Evolutionary conservation across 2,329 filamentous ascomycete species (phyloP).

Genomic region (Pseudopyricularia cyperi): DNA sequence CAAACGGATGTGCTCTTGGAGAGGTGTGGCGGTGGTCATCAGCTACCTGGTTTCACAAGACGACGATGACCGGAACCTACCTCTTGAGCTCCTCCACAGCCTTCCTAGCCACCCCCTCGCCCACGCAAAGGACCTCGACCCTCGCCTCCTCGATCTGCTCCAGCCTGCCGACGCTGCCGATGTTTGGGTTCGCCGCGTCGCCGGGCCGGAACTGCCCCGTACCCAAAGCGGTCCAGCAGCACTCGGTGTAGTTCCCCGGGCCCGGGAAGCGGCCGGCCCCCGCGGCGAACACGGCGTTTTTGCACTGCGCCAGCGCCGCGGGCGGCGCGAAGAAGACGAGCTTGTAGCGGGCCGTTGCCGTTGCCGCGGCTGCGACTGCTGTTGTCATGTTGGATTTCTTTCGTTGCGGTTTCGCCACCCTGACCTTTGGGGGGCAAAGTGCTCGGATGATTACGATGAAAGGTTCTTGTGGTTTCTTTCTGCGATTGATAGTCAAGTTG

Average conservation of each 20-base stretch:
- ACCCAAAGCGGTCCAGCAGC: conserved; percentile 37
- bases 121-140: conserved; percentile 50
- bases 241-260: conserved; percentile 40
- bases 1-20: conserved; percentile 36
- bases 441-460: not conserved
- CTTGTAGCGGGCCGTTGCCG: conserved; percentile 9
- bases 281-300: conserved; percentile 41
- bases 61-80: conserved; percentile 26
- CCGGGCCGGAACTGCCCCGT: conserved; percentile 55
- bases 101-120: conserved; percentile 39
- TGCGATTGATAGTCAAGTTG: no score
- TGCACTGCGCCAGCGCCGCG: conserved; percentile 31
- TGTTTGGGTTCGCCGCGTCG: conserved; percentile 45
- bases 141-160: conserved; percentile 47
- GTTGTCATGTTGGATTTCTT: not conserved
- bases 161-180: conserved; percentile 32
- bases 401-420: not conserved
- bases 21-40: conserved; percentile 7
- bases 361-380: not conserved
- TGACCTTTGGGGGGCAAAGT: no score
- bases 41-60: not conserved
- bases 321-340: conserved; percentile 38
- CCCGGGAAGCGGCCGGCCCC: conserved; percentile 41
- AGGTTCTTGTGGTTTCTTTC: no score
- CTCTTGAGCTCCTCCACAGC: conserved; percentile 52